phyloP scores from a whole-genome alignment of 1,139 yeast species.

The Pichia sp. region DNA sequence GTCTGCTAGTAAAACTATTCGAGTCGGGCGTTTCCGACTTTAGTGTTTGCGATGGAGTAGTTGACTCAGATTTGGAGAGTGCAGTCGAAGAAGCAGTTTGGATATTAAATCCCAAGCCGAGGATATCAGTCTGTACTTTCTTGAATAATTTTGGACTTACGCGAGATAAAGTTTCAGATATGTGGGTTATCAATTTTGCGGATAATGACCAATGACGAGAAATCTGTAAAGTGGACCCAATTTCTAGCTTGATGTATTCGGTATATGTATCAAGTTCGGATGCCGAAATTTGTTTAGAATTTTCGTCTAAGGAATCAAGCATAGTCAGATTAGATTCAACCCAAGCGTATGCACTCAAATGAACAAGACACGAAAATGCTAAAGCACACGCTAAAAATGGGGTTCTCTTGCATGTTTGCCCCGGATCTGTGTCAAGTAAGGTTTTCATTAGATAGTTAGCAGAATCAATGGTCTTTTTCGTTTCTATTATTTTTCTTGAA shows the following conservation, averaged over 20 bases:
- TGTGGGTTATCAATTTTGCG: slow-evolving; percentile 42
- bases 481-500: slow-evolving; percentile 44
- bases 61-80: not conserved
- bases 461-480: slow-evolving; percentile 48
- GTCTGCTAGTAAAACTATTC: not conserved
- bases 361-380: slow-evolving; percentile 47
- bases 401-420: slow-evolving; percentile 40
- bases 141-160: slow-evolving; percentile 30
- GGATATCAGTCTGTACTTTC: slow-evolving; percentile 27
- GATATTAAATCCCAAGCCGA: slow-evolving; percentile 20
- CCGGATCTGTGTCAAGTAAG: slow-evolving; percentile 43
- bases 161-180: slow-evolving; percentile 36
- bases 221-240: slow-evolving; percentile 44
- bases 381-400: slow-evolving; percentile 49
- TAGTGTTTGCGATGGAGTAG: not conserved
- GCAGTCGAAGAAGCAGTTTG: slow-evolving; percentile 1
- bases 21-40: not conserved
- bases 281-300: slow-evolving; percentile 21
- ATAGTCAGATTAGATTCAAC: slow-evolving; percentile 33
- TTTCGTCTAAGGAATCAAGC: slow-evolving; percentile 16
- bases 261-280: slow-evolving; percentile 41
- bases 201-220: slow-evolving; percentile 47
- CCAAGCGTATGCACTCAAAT: slow-evolving; percentile 49
- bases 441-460: slow-evolving; percentile 46
- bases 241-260: slow-evolving; percentile 45